phyloP scores from a whole-genome alignment of 2,329 filamentous ascomycete species.

The Cladorrhinum sp. region DNA sequence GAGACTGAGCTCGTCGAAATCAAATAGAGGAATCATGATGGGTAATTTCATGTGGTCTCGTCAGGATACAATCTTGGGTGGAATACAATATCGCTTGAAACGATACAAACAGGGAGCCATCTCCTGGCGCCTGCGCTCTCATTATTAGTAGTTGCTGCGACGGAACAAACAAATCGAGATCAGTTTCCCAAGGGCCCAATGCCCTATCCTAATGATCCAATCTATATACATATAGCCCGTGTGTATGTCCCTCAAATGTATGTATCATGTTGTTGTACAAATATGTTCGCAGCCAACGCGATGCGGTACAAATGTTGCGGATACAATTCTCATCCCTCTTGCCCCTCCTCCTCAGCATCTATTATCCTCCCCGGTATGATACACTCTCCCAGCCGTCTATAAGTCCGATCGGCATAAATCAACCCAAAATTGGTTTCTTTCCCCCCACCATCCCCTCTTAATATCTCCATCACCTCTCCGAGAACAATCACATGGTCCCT shows the following conservation, averaged over 20 bases:
- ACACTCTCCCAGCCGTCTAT: constrained; percentile 50
- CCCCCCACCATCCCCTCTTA: constrained; percentile 35
- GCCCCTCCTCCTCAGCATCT: constrained; percentile 4
- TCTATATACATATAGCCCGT: too few species aligned
- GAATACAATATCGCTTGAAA: neutral
- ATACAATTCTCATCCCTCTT: neutral
- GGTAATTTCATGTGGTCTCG: too few species aligned
- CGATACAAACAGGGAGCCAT: neutral
- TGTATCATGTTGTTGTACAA: neutral
- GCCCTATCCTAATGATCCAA: neutral
- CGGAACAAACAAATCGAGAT: neutral
- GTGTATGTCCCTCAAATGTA: too few species aligned
- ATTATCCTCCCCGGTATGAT: constrained; percentile 52
- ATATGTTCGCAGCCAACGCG: constrained; percentile 13
- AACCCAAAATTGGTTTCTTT: constrained; percentile 40
- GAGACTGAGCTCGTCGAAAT: constrained; percentile 30
- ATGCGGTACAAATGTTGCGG: neutral
- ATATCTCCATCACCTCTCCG: constrained; percentile 48
- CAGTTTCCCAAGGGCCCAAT: neutral
- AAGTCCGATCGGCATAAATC: constrained; percentile 48
- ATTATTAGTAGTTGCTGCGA: neutral
- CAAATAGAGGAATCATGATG: constrained; percentile 11
- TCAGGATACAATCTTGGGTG: neutral
- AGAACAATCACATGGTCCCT: constrained; percentile 52
- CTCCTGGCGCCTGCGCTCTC: neutral